Evolutionary conservation across 2,329 filamentous ascomycete species (phyloP), one percentile per base, ranked within the genome.

Genomic region (Aureobasidium sp.): DNA sequence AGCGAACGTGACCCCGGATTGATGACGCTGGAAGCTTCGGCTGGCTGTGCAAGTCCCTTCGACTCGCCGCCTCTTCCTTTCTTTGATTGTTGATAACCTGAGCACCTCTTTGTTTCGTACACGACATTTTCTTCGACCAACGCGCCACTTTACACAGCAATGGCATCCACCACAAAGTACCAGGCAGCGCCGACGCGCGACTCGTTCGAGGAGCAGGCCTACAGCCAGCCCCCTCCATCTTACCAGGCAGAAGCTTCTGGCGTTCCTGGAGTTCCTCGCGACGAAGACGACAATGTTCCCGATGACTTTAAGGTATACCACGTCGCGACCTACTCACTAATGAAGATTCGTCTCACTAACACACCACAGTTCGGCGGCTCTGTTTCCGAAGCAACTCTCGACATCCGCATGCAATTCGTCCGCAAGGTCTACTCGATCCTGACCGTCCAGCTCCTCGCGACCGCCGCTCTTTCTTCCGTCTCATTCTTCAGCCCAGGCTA

Each of bases 381-480:
- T 19, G 92, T 97, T 63, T 88, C 92, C 67, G 94, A 97, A 79
- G 93, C 90, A 50, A 96, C 92, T 22, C 81, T 97, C 72, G 91
- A 96, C 71, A 96, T 99, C 73, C 89, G 93, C n/a, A 65, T 65
- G 64, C 54, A 57, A 56, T 65, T 65, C 47, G 62, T 65, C 17
- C 64, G 64, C 45, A 65, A 65, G 40, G 94, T 99, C 72, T 99
- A 99, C 78, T 88, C 91, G 63, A 99, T 99, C 76, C 82, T 99
- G 78, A 96, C 94, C n/a, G 86, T 91, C 57, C 94, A 99, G 75
- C 86, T 99, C 60, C 80, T 97, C 71, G 85, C 88, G 62, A 99
- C 94, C 8, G 88, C 87, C 40, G 82, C 83, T 65, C 81, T 97
- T 67, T 91, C 89, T 78, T 84, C 87, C 64, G 77, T 97, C 68